Conservation (phyloP, 345 rosid species). For the Firmiana major region DNA sequence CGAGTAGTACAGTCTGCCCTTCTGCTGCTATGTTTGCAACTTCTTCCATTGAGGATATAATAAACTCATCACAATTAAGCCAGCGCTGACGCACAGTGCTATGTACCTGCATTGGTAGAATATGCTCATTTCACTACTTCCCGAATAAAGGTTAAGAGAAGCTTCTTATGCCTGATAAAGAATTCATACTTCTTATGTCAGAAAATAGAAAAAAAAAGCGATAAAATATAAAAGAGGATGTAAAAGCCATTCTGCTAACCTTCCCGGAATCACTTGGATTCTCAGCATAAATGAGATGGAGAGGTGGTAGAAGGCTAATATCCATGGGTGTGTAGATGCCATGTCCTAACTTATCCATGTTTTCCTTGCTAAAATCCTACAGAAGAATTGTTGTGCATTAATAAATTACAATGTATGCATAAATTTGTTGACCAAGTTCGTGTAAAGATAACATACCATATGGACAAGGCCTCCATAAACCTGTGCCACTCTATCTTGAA, state of each 20-base stretch:
- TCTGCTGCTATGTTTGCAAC: constrained; percentile 64
- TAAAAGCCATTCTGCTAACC: constrained; percentile 34
- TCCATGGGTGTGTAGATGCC: constrained; percentile 85
- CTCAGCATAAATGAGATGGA: constrained; percentile 82
- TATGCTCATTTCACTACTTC: neutral
- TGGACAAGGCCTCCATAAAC: constrained; percentile 93
- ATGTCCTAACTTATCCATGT: constrained; percentile 77
- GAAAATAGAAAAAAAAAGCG: neutral
- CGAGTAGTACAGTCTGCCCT: constrained; percentile 58
- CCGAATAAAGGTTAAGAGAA: neutral
- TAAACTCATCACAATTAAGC: constrained; percentile 79
- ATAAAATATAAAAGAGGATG: neutral
- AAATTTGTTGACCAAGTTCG: neutral
- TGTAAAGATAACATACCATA: constrained; percentile 51
- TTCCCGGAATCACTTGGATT: constrained; percentile 99
- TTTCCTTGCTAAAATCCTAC: constrained; percentile 79
- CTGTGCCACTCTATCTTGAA: constrained; percentile 96
- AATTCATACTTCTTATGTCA: neutral
- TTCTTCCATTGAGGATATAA: constrained; percentile 63
- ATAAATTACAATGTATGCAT: neutral
- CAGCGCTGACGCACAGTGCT: constrained; percentile 80
- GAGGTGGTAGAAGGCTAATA: constrained; percentile 75
- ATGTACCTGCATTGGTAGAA: constrained; percentile 62
- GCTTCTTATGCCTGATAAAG: neutral
- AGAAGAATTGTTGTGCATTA: neutral